Conservation (phyloP, 352 stramenopile species). For the Phytophthora pluvialis region DNA sequence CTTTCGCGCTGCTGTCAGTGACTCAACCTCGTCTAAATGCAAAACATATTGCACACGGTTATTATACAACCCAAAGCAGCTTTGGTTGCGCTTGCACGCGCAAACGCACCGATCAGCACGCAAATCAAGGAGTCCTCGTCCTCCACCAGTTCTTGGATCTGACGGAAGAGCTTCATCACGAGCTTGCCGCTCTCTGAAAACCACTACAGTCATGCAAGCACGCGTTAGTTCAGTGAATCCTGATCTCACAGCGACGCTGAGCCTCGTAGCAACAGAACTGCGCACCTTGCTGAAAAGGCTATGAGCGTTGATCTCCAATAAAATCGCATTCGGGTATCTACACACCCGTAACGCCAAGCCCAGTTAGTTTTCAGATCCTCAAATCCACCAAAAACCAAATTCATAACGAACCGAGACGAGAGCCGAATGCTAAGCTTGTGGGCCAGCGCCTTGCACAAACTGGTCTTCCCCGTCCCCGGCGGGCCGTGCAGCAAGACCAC, state of each 20-base stretch:
- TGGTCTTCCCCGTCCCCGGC: constrained; percentile 94
- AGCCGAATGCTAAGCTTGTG: constrained; percentile 93
- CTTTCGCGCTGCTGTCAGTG: constrained; percentile 83
- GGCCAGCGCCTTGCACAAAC: constrained; percentile 91
- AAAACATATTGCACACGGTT: neutral
- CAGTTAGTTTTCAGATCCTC: neutral
- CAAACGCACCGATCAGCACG: constrained; percentile 86
- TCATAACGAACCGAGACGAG: constrained; percentile 49
- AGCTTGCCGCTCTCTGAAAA: constrained; percentile 95
- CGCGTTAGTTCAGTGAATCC: neutral
- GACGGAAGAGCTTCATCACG: constrained; percentile 91
- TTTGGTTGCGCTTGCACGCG: neutral
- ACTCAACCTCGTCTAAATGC: constrained; percentile 92
- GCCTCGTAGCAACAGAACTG: neutral
- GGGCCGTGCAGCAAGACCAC: constrained; percentile 93
- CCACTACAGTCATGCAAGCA: constrained; percentile 64
- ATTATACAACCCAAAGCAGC: too few relatives aligned
- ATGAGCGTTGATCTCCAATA: constrained; percentile 94
- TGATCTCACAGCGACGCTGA: neutral
- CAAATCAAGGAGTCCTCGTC: constrained; percentile 89
- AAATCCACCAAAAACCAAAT: neutral
- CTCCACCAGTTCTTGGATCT: constrained; percentile 92
- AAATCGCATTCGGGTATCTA: constrained; percentile 67
- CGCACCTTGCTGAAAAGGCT: constrained; percentile 90
- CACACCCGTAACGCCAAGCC: neutral